These are phyloP conservation scores for Nigrospora oryzae DNA, from an alignment of 2,329 filamentous ascomycete species.

Conservation along the genomic window DNA sequence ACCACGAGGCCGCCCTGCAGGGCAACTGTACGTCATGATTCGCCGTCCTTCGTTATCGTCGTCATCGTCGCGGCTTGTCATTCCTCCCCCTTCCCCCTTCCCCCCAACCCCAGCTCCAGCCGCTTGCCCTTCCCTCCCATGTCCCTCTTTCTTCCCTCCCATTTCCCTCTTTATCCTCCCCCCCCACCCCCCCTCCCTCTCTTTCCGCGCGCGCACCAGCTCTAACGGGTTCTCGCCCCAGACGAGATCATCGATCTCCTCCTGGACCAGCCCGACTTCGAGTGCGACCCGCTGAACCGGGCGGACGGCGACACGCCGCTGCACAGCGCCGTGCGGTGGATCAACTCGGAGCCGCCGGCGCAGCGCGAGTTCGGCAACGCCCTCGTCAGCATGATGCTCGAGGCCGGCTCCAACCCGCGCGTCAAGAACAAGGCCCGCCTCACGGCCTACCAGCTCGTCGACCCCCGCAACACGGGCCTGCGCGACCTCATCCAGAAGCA, in stretches of 20 bases:
- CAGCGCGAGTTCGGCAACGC: slow-evolving; percentile 57
- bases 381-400: slow-evolving; percentile 72
- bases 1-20: slow-evolving; percentile 79
- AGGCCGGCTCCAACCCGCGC: slow-evolving; percentile 58
- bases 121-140: not conserved
- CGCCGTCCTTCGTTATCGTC: not conserved
- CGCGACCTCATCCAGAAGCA: slow-evolving; percentile 58
- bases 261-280: slow-evolving; percentile 75
- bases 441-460: slow-evolving; percentile 63
- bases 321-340: slow-evolving; percentile 69
- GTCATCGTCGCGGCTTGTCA: not conserved
- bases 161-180: not conserved
- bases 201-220: too few relatives aligned
- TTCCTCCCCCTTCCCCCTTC: not conserved
- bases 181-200: not conserved
- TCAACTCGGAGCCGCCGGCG: slow-evolving; percentile 57
- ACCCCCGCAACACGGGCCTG: slow-evolving; percentile 58
- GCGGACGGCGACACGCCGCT: slow-evolving; percentile 70
- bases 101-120: not conserved
- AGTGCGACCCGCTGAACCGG: slow-evolving; percentile 71
- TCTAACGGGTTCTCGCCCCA: slow-evolving; percentile 19
- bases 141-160: not conserved
- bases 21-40: slow-evolving; percentile 64
- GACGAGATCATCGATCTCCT: slow-evolving; percentile 76
- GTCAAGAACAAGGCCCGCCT: slow-evolving; percentile 64